Percentiles rank a stretch among this genome's conserved stretches.
Evolutionary conservation across 1,284 basidiomycete genomes (phyloP).

Genomic region (Sanghuangporus baumii): DNA sequence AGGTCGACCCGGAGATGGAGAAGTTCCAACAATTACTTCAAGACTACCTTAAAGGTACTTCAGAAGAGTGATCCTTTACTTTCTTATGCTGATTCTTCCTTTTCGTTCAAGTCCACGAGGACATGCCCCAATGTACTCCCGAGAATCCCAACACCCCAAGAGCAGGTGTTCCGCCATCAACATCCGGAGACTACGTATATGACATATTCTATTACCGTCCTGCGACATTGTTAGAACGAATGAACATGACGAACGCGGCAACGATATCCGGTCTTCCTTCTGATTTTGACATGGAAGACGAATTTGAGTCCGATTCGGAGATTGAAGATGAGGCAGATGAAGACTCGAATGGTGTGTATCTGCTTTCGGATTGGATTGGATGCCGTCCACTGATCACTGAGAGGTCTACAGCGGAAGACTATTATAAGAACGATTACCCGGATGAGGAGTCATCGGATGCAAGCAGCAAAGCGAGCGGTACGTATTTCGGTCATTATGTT

Average conservation of each 20-base stretch:
- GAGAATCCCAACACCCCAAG: constrained; percentile 10
- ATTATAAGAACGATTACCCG: constrained; percentile 77
- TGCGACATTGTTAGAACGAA: constrained; percentile 51
- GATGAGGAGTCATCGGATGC: constrained; percentile 53
- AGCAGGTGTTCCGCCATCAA: background rate
- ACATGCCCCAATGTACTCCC: constrained; percentile 12
- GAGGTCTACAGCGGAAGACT: constrained; percentile 59
- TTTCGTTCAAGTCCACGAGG: constrained; percentile 22
- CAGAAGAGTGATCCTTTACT: background rate
- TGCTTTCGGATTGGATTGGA: background rate
- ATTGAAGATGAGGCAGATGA: constrained; percentile 73
- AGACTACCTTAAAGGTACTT: constrained; percentile 62
- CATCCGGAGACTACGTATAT: constrained; percentile 64
- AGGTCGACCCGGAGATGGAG: constrained; percentile 57
- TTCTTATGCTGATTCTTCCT: background rate
- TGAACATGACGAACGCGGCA: constrained; percentile 51
- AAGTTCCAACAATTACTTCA: constrained; percentile 67
- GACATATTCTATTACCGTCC: constrained; percentile 73
- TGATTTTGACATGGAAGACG: constrained; percentile 47
- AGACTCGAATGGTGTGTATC: constrained; percentile 64
- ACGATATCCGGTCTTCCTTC: constrained; percentile 67
- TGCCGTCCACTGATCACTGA: background rate
- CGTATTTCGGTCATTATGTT: constrained; percentile 8
- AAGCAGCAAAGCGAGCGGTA: constrained; percentile 38
- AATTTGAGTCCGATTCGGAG: constrained; percentile 38